phyloP scores from a whole-genome alignment of 306 rosid species.

The Castanopsis chinensis region DNA sequence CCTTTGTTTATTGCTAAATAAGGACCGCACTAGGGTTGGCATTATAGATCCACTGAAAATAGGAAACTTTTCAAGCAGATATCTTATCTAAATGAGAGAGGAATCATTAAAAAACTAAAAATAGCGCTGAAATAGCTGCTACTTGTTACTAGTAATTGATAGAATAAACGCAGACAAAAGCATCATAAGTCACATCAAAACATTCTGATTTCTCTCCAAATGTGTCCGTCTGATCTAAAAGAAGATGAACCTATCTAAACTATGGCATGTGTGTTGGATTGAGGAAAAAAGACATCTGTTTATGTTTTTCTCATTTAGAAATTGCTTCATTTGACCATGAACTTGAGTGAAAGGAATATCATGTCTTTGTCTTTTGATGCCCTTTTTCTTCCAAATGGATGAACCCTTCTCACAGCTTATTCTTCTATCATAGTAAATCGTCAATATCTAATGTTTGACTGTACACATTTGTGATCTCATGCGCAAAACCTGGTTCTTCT shows the following conservation, averaged over 20 bases:
- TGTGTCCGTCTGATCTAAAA: slow-evolving; percentile 49
- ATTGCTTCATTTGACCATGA: slow-evolving; percentile 10
- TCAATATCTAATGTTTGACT: slow-evolving; percentile 19
- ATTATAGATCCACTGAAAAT: background rate
- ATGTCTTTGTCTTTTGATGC: slow-evolving; percentile 22
- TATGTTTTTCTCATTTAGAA: slow-evolving; percentile 23
- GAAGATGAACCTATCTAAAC: slow-evolving; percentile 35
- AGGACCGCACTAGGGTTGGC: no score
- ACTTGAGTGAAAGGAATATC: background rate
- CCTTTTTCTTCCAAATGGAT: slow-evolving; percentile 11
- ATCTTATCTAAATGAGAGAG: slow-evolving; percentile 6
- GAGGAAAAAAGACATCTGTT: slow-evolving; percentile 29
- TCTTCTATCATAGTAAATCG: slow-evolving; percentile 16
- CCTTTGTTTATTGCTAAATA: no score
- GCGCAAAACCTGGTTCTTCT: slow-evolving; percentile 12
- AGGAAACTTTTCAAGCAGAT: background rate
- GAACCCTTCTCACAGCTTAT: slow-evolving; percentile 1
- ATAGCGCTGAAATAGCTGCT: slow-evolving; percentile 34
- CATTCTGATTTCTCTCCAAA: slow-evolving; percentile 39
- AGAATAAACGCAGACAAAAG: slow-evolving; percentile 45
- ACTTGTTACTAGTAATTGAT: slow-evolving; percentile 43
- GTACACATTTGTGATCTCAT: slow-evolving; percentile 9
- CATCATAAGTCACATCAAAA: slow-evolving; percentile 42
- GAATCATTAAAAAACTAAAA: background rate
- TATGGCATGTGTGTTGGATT: slow-evolving; percentile 32